Conservation (phyloP, 139 green algal species). For the Chlorella sp. region DNA sequence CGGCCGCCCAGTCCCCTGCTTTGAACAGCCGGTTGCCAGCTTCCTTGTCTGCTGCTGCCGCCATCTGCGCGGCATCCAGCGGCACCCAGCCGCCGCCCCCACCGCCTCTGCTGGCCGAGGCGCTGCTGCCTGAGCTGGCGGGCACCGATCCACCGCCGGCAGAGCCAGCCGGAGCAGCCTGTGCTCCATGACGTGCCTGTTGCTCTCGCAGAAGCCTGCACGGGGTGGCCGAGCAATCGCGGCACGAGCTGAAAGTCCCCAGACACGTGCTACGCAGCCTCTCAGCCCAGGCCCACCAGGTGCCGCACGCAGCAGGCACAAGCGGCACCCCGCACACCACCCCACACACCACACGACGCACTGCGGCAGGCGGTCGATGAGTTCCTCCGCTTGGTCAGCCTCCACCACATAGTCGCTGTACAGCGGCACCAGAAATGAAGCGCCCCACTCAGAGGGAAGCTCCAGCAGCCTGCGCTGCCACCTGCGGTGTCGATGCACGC, state of each 20-base stretch:
- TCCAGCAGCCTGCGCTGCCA: constrained; percentile 7
- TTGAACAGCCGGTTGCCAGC: constrained; percentile 9
- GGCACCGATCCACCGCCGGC: not conserved
- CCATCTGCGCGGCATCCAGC: not conserved
- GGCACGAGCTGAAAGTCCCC: not conserved
- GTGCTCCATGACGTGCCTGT: not conserved
- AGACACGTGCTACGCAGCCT: not conserved
- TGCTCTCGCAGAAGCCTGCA: not conserved
- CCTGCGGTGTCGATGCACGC: too few species aligned
- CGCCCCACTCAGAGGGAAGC: constrained; percentile 3
- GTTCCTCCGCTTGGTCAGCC: not conserved
- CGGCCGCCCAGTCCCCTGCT: not conserved
- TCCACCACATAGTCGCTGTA: not conserved
- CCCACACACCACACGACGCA: not conserved
- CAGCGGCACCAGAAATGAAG: constrained; percentile 4
- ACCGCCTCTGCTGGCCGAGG: not conserved
- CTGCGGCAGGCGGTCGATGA: not conserved
- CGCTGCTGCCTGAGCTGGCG: not conserved
- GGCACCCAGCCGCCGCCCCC: not conserved
- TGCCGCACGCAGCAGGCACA: not conserved
- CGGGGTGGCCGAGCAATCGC: not conserved
- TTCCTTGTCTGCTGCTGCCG: not conserved
- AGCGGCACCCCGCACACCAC: not conserved
- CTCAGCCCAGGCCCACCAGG: not conserved
- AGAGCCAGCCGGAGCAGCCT: not conserved